Conservation (phyloP, 805 yeast genomes). For the Metschnikowia vanudenii region DNA sequence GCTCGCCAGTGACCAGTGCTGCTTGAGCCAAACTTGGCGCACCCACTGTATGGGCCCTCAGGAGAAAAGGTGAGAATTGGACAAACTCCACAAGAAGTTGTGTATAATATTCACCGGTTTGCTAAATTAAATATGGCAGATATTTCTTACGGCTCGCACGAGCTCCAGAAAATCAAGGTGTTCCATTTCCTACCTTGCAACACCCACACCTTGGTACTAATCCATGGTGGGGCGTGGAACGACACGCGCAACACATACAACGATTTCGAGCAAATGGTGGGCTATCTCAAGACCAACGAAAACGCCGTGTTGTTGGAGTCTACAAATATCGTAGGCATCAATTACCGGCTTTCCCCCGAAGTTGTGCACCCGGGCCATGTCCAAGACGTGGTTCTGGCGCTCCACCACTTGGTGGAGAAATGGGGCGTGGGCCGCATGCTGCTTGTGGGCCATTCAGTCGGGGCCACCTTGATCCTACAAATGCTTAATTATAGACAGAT, state of each 20-base stretch:
- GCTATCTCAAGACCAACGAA: slow-evolving; percentile 4
- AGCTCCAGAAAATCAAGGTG: slow-evolving; percentile 31
- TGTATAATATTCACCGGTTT: no score
- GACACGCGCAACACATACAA: slow-evolving; percentile 60
- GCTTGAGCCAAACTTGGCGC: no score
- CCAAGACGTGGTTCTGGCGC: slow-evolving; percentile 50
- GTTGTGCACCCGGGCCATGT: slow-evolving; percentile 61
- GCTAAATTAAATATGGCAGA: neutral
- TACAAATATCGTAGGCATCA: slow-evolving; percentile 37
- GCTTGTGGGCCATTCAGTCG: slow-evolving; percentile 76
- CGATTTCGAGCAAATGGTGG: slow-evolving; percentile 46
- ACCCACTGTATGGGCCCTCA: no score
- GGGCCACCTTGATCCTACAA: slow-evolving; percentile 66
- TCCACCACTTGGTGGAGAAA: slow-evolving; percentile 29
- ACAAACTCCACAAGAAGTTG: no score
- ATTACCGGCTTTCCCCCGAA: slow-evolving; percentile 67
- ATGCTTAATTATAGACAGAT: slow-evolving; percentile 32
- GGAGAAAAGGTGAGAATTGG: no score
- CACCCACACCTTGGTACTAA: slow-evolving; percentile 45
- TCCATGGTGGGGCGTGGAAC: slow-evolving; percentile 92
- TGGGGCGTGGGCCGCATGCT: slow-evolving; percentile 23
- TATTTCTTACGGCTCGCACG: slow-evolving; percentile 31
- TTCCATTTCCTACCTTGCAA: slow-evolving; percentile 20
- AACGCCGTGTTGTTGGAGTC: no score
- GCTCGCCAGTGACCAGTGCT: no score